Evolutionary conservation across 2,329 filamentous ascomycete genomes (phyloP).

Genomic region (Cladosporium sp.): DNA sequence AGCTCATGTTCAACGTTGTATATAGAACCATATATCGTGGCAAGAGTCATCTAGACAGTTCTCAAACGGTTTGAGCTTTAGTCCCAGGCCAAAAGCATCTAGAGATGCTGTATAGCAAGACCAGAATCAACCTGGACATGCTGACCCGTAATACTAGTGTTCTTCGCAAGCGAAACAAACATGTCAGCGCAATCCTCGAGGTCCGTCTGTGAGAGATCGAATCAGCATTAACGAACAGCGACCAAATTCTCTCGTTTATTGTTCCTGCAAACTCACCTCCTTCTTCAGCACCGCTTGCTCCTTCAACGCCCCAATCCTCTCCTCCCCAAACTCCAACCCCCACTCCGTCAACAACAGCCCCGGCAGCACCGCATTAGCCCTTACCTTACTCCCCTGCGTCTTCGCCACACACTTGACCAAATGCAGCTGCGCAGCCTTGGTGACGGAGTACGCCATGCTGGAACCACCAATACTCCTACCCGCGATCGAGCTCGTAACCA

Average conservation of each 20-base stretch:
- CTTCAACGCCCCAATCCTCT: conserved; percentile 52
- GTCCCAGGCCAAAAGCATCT: no score
- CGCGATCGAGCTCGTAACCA: conserved; percentile 61
- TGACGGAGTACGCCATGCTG: conserved; percentile 69
- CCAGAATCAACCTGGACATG: conserved; percentile 40
- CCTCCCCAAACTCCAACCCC: conserved; percentile 46
- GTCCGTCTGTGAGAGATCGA: conserved; percentile 38
- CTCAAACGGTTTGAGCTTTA: no score
- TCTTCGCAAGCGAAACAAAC: conserved; percentile 53
- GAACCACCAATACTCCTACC: conserved; percentile 49
- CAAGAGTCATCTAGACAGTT: no score
- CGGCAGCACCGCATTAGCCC: conserved; percentile 62
- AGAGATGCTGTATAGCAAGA: background rate
- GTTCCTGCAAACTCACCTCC: conserved; percentile 39
- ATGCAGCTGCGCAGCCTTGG: conserved; percentile 69
- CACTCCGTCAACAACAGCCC: conserved; percentile 66
- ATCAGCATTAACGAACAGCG: background rate
- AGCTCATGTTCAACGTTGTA: no score
- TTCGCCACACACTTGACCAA: conserved; percentile 62
- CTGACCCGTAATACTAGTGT: conserved; percentile 48
- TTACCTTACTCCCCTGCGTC: conserved; percentile 58
- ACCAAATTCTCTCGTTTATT: conserved; percentile 5
- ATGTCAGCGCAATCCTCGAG: conserved; percentile 52
- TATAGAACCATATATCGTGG: no score
- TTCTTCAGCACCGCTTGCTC: conserved; percentile 58